A percentile compares a stretch with the other conserved stretches of the same genome.
Conservation (phyloP, 208 protist species). For the Trypanosoma congolense region DNA sequence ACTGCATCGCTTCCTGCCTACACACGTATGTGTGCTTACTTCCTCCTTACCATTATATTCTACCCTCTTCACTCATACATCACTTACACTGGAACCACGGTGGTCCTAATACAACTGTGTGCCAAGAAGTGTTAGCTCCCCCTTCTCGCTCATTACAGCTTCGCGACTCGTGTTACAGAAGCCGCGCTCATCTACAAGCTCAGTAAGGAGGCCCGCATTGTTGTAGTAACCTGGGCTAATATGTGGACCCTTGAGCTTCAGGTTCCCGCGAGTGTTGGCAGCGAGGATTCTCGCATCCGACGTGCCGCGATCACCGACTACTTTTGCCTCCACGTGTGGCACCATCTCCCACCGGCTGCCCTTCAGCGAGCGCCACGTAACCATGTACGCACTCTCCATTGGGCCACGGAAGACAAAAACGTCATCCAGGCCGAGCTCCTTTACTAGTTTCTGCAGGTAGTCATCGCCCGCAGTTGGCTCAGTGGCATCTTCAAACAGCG, state of each 20-base stretch:
- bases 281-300: slow-evolving; percentile 84
- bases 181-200: slow-evolving; percentile 85
- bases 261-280: slow-evolving; percentile 75
- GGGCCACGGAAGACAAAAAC: slow-evolving; percentile 86
- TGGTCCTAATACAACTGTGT: slow-evolving; percentile 68
- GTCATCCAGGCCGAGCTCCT: slow-evolving; percentile 74
- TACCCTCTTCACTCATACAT: neutral
- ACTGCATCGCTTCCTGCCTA: too few species aligned
- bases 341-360: slow-evolving; percentile 68
- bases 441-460: slow-evolving; percentile 74
- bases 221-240: slow-evolving; percentile 86
- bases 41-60: too few species aligned
- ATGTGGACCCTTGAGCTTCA: slow-evolving; percentile 84
- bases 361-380: slow-evolving; percentile 69
- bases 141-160: slow-evolving; percentile 67
- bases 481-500: slow-evolving; percentile 74
- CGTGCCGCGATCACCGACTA: slow-evolving; percentile 87
- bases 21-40: too few species aligned
- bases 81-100: too few species aligned
- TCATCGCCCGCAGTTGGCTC: slow-evolving; percentile 52
- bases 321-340: slow-evolving; percentile 80
- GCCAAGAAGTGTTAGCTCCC: slow-evolving; percentile 40
- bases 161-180: slow-evolving; percentile 86
- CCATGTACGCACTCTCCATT: slow-evolving; percentile 78
- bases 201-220: slow-evolving; percentile 85